A percentile compares a stretch with the other conserved stretches of the same genome.
Conservation (phyloP, 331 rosid genomes). For the Telfairia occidentalis region DNA sequence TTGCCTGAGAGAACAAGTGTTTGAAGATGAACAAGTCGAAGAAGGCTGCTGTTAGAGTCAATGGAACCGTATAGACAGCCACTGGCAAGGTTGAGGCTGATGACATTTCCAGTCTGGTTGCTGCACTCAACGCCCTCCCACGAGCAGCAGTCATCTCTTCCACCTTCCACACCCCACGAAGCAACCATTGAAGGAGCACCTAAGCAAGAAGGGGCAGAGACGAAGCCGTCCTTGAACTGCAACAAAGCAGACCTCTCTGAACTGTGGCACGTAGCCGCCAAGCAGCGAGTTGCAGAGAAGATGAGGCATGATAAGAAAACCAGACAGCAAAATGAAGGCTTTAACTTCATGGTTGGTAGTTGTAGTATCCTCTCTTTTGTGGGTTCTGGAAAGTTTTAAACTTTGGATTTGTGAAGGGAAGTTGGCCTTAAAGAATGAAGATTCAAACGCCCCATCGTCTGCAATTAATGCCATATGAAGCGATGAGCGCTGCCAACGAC, state of each 20-base stretch:
- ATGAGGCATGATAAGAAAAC: background rate
- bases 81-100: conserved; percentile 13
- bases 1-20: conserved; percentile 23
- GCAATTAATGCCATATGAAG: background rate
- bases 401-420: background rate
- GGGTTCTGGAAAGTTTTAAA: background rate
- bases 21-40: conserved; percentile 17
- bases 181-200: background rate
- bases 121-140: conserved; percentile 36
- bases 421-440: background rate
- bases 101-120: conserved; percentile 13
- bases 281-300: background rate
- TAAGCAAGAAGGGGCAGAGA: background rate
- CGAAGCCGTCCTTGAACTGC: conserved; percentile 17
- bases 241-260: conserved; percentile 14
- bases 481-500: background rate
- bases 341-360: background rate
- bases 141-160: conserved; percentile 19
- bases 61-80: conserved; percentile 21
- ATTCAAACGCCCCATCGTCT: background rate
- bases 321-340: background rate
- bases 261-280: conserved; percentile 1
- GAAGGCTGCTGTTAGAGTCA: conserved; percentile 28
- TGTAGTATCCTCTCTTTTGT: background rate
- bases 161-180: conserved; percentile 9